These are phyloP conservation scores for Karstenula rhodostoma DNA, from an alignment of 2,329 filamentous ascomycete species.

Conservation along the genomic window DNA sequence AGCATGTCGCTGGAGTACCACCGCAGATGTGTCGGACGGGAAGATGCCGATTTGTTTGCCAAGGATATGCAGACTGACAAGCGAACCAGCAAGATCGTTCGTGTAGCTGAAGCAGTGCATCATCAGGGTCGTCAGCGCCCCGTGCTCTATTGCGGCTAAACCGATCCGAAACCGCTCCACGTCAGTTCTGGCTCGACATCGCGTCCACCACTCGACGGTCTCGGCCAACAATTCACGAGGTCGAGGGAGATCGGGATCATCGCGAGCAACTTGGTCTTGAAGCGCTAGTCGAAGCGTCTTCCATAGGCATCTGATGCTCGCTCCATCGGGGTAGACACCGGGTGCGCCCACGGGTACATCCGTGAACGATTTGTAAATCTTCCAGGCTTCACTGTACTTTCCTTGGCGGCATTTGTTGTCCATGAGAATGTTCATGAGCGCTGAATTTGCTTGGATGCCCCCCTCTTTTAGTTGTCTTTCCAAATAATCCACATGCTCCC, in stretches of 20 bases:
- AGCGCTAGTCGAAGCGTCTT: slow-evolving; percentile 43
- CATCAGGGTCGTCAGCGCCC: slow-evolving; percentile 37
- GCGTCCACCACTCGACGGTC: slow-evolving; percentile 39
- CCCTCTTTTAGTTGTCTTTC: slow-evolving; percentile 33
- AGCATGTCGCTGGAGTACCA: slow-evolving; percentile 37
- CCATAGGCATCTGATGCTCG: slow-evolving; percentile 42
- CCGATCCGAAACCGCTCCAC: slow-evolving; percentile 37
- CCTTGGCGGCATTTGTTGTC: slow-evolving; percentile 40
- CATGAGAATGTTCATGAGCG: slow-evolving; percentile 46
- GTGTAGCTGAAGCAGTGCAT: slow-evolving; percentile 47
- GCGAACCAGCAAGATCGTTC: slow-evolving; percentile 43
- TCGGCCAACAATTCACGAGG: slow-evolving; percentile 43
- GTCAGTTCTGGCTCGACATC: slow-evolving; percentile 34
- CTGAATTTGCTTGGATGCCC: slow-evolving; percentile 30
- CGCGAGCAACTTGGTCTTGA: slow-evolving; percentile 26
- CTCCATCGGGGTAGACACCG: slow-evolving; percentile 41
- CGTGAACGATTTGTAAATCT: slow-evolving; percentile 38
- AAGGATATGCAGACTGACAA: slow-evolving; percentile 45
- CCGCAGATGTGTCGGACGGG: slow-evolving; percentile 30
- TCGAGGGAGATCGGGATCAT: slow-evolving; percentile 34
- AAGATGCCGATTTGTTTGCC: slow-evolving; percentile 34
- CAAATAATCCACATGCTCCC: slow-evolving; percentile 48
- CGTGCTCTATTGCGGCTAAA: slow-evolving; percentile 30
- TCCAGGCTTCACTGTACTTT: slow-evolving; percentile 39
- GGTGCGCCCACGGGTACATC: slow-evolving; percentile 23